These are phyloP conservation scores for Blastocystis sp. DNA, from an alignment of 352 stramenopile genomes.

Conservation along the genomic window DNA sequence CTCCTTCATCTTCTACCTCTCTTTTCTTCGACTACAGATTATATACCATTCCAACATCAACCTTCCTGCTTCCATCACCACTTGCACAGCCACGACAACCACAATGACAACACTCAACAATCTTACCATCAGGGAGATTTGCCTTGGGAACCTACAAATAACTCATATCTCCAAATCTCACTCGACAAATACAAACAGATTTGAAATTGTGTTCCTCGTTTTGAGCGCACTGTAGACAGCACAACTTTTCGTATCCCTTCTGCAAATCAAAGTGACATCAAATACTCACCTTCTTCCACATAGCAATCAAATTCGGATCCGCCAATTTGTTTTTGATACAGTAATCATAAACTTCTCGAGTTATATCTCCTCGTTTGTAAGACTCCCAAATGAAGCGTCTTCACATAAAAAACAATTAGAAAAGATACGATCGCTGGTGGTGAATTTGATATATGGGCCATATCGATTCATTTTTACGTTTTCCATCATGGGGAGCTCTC, in stretches of 20 bases:
- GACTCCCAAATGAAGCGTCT: conserved; percentile 47
- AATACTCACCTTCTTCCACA: conserved; percentile 42
- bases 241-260: conserved; percentile 55
- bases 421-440: conserved; percentile 30
- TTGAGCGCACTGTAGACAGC: conserved; percentile 45
- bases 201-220: conserved; percentile 30
- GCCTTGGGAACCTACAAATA: conserved; percentile 27
- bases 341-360: conserved; percentile 34
- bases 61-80: conserved; percentile 27
- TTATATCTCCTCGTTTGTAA: conserved; percentile 27
- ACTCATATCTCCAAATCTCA: neutral
- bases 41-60: neutral
- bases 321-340: conserved; percentile 43
- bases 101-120: conserved; percentile 49
- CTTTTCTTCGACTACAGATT: conserved; percentile 50
- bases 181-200: conserved; percentile 36
- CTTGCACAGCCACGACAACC: conserved; percentile 44
- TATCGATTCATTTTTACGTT: conserved; percentile 22
- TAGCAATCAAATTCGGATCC: conserved; percentile 37
- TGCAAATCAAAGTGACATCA: neutral
- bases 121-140: conserved; percentile 17
- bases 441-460: conserved; percentile 62
- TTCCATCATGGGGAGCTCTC: conserved; percentile 4
- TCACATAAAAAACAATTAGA: neutral
- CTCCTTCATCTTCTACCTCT: conserved; percentile 17